phyloP scores from a whole-genome alignment of 257 asterid genomes.

The Ajuga chamaepitys region DNA sequence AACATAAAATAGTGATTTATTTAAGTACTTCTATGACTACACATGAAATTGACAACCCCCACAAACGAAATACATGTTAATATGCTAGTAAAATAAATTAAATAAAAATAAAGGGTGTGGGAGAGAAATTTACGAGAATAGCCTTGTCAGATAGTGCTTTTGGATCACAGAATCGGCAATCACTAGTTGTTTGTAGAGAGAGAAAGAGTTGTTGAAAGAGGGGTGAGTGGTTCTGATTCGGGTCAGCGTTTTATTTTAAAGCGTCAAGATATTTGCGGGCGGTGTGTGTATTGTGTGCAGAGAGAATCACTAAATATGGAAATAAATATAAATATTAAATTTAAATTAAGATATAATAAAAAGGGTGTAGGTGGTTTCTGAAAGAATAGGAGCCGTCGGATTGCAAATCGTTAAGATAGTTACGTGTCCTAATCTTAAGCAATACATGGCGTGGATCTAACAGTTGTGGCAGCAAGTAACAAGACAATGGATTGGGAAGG shows the following conservation, averaged over 20 bases:
- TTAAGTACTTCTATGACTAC: neutral
- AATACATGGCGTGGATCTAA: constrained; percentile 21
- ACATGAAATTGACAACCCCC: neutral
- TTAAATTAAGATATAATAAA: neutral
- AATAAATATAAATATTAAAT: neutral
- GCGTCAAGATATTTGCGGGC: constrained; percentile 16
- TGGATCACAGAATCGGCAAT: constrained; percentile 30
- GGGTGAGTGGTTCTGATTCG: constrained; percentile 15
- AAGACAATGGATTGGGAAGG: neutral
- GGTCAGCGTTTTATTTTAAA: constrained; percentile 28
- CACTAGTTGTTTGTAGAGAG: constrained; percentile 20
- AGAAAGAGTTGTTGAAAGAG: constrained; percentile 7
- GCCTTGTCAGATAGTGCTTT: constrained; percentile 29
- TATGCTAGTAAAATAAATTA: neutral
- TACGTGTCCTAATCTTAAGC: constrained; percentile 42
- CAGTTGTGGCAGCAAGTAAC: constrained; percentile 1
- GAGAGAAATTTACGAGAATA: constrained; percentile 36
- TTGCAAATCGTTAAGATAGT: constrained; percentile 26
- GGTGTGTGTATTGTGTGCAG: constrained; percentile 9
- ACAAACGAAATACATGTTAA: too few species aligned
- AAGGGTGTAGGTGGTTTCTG: constrained; percentile 5
- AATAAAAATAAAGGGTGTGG: neutral
- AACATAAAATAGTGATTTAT: neutral
- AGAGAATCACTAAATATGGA: constrained; percentile 13
- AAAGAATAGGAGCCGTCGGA: constrained; percentile 34